Percentiles rank a stretch among this genome's conserved stretches.
Evolutionary conservation across 495 filamentous ascomycete genomes (phyloP).

Genomic region (Penicillium paxilli): DNA sequence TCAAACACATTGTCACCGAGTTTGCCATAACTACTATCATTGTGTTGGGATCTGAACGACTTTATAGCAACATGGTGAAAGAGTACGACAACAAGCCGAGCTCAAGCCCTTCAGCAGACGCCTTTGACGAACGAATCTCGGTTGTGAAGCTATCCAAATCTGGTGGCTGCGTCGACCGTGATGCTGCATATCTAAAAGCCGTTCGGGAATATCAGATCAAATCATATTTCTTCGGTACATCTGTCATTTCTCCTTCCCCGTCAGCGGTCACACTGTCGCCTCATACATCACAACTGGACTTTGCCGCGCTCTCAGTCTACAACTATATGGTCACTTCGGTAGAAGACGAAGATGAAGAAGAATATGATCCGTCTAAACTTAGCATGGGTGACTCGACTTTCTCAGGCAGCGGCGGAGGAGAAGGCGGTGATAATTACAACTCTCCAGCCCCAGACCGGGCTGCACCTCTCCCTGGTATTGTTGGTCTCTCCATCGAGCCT

Average conservation of each 20-base stretch:
- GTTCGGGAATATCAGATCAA: slow-evolving; percentile 72
- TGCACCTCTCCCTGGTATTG: slow-evolving; percentile 23
- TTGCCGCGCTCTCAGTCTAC: slow-evolving; percentile 71
- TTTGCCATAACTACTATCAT: slow-evolving; percentile 83
- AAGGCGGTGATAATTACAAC: slow-evolving; percentile 27
- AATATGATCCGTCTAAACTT: slow-evolving; percentile 46
- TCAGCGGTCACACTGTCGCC: slow-evolving; percentile 75
- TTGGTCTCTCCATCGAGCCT: slow-evolving; percentile 18
- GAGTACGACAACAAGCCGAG: slow-evolving; percentile 68
- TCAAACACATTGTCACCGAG: slow-evolving; percentile 83
- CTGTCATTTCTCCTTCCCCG: slow-evolving; percentile 37
- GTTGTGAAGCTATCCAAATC: slow-evolving; percentile 83
- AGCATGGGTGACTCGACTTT: slow-evolving; percentile 43
- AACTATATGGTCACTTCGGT: slow-evolving; percentile 48
- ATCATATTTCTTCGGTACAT: slow-evolving; percentile 91
- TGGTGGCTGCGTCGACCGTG: slow-evolving; percentile 82
- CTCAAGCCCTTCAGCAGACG: slow-evolving; percentile 42
- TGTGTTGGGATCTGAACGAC: slow-evolving; percentile 78
- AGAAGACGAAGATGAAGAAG: slow-evolving; percentile 47
- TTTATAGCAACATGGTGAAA: slow-evolving; percentile 75
- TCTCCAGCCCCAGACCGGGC: slow-evolving; percentile 18
- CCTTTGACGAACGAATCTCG: slow-evolving; percentile 60
- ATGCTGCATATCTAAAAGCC: slow-evolving; percentile 70
- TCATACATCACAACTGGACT: slow-evolving; percentile 76
- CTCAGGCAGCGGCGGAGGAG: slow-evolving; percentile 43